phyloP scores from a whole-genome alignment of 2,329 filamentous ascomycete genomes.

The Epicoccum nigrum region DNA sequence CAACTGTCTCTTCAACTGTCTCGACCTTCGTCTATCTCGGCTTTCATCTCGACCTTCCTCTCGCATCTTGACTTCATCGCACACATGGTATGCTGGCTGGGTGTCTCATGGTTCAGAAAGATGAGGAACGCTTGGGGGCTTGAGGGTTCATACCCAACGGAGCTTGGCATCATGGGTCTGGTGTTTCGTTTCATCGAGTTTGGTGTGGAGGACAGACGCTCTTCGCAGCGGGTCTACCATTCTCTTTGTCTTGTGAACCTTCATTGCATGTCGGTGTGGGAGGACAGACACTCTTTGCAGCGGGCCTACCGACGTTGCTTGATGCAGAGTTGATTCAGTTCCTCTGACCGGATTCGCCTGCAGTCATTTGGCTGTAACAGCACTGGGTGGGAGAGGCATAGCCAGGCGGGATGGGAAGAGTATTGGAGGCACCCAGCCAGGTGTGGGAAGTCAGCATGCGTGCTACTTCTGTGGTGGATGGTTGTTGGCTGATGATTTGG shows the following conservation, averaged over 20 bases:
- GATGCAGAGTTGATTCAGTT: too few species aligned
- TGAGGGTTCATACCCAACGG: neutral
- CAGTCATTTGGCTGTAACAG: constrained; percentile 13
- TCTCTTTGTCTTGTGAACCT: neutral
- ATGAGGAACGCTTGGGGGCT: constrained; percentile 12
- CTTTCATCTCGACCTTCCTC: too few species aligned
- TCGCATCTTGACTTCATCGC: too few species aligned
- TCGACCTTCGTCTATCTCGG: neutral
- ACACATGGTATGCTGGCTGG: constrained; percentile 4
- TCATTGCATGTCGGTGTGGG: too few species aligned
- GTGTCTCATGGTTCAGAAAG: constrained; percentile 13
- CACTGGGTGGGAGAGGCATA: constrained; percentile 7
- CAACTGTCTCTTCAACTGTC: too few species aligned
- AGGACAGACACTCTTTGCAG: constrained; percentile 6
- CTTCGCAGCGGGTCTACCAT: neutral
- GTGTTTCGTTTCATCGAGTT: too few species aligned
- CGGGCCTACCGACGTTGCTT: constrained; percentile 11
- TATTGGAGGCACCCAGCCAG: constrained; percentile 8
- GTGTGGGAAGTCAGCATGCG: constrained; percentile 1
- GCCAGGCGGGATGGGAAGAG: constrained; percentile 2
- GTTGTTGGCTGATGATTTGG: too few species aligned
- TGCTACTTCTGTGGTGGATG: constrained; percentile 8
- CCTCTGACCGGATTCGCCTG: constrained; percentile 10
- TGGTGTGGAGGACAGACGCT: constrained; percentile 2
- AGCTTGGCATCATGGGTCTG: constrained; percentile 7